Conservation (phyloP, 306 rosid genomes). For the Cucumis melo region DNA sequence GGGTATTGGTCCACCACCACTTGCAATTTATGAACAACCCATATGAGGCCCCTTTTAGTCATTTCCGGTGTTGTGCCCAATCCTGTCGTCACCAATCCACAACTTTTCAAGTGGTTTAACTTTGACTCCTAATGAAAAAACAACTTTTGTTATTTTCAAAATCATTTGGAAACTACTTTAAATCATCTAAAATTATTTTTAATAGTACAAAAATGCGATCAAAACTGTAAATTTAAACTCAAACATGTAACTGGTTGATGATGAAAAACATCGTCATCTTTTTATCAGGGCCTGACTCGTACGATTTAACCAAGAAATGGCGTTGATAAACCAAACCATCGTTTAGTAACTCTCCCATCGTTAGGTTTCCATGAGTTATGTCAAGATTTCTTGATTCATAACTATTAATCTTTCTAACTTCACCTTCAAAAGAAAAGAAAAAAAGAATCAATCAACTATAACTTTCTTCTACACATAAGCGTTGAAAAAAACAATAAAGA, state of each 20-base stretch:
- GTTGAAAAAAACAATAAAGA: neutral
- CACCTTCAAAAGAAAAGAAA: neutral
- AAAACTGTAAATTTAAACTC: too few species aligned
- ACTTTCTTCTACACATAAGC: neutral
- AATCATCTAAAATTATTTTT: too few species aligned
- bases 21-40: constrained; percentile 7
- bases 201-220: too few species aligned
- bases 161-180: too few species aligned
- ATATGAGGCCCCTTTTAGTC: constrained; percentile 10
- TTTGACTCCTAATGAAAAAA: constrained; percentile 5
- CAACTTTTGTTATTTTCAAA: too few species aligned
- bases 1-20: constrained; percentile 10
- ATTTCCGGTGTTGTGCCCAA: constrained; percentile 9
- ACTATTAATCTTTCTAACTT: neutral
- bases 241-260: constrained; percentile 14
- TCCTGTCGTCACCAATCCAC: neutral
- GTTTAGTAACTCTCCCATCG: neutral
- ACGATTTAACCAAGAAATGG: constrained; percentile 9
- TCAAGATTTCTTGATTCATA: neutral
- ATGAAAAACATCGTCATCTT: constrained; percentile 6
- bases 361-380: neutral
- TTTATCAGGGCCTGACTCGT: constrained; percentile 11
- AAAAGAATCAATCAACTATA: neutral
- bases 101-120: constrained; percentile 11
- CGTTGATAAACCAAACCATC: constrained; percentile 9